Conservation (phyloP, 331 rosid genomes). For the Quercus phellos region DNA sequence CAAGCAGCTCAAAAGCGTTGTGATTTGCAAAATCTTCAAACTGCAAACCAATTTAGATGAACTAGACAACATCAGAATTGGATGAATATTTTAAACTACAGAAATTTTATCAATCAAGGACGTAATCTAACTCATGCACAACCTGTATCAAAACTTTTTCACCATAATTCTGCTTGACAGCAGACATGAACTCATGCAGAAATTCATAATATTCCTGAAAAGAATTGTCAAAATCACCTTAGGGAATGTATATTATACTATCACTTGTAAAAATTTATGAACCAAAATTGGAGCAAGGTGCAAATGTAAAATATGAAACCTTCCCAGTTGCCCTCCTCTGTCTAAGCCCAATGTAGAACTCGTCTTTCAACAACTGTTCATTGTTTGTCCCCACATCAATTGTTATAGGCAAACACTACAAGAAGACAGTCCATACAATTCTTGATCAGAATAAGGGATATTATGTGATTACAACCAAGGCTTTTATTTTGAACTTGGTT, state of each 20-base stretch:
- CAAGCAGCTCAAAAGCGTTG: conserved; percentile 92
- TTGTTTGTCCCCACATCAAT: conserved; percentile 97
- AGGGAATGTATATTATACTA: not conserved
- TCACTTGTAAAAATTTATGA: not conserved
- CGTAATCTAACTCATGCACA: conserved; percentile 4
- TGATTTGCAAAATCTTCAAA: conserved; percentile 97
- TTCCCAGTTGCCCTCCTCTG: conserved; percentile 90
- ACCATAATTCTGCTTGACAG: conserved; percentile 92
- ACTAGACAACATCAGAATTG: conserved; percentile 14
- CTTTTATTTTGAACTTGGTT: not conserved
- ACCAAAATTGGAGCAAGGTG: conserved; percentile 17
- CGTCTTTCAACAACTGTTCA: conserved; percentile 72
- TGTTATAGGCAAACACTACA: conserved; percentile 90
- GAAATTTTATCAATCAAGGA: conserved; percentile 11
- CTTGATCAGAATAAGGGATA: not conserved
- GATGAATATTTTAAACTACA: not conserved
- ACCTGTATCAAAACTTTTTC: conserved; percentile 91
- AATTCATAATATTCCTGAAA: conserved; percentile 83
- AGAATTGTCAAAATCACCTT: conserved; percentile 17
- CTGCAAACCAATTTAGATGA: conserved; percentile 38
- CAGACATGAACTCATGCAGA: conserved; percentile 89
- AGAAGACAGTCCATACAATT: conserved; percentile 4
- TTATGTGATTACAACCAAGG: not conserved
- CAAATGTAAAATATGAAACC: conserved; percentile 40
- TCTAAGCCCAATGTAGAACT: conserved; percentile 86